These are phyloP conservation scores for Stephania yunnanensis DNA, from an alignment of 164 flowering plant genomes.

Conservation along the genomic window DNA sequence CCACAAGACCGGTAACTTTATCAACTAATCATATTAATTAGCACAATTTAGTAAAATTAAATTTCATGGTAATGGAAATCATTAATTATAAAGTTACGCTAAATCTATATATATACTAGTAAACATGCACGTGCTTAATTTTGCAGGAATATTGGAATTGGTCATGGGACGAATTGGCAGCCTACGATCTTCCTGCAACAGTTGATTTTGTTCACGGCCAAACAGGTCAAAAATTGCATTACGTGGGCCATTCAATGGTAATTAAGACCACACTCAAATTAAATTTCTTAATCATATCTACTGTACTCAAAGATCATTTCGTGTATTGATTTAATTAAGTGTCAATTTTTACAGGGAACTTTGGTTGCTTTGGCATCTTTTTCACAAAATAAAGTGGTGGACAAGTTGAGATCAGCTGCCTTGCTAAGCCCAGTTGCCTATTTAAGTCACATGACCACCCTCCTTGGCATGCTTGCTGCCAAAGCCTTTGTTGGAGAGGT, in stretches of 20 bases:
- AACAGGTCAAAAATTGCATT: slow-evolving; percentile 59
- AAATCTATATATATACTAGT: neutral
- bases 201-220: slow-evolving; percentile 33
- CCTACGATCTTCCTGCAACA: slow-evolving; percentile 48
- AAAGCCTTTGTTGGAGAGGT: slow-evolving; percentile 70
- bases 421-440: slow-evolving; percentile 81
- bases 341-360: slow-evolving; percentile 51
- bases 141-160: slow-evolving; percentile 63
- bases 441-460: slow-evolving; percentile 74
- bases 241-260: slow-evolving; percentile 72
- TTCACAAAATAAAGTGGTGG: slow-evolving; percentile 51
- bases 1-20: slow-evolving; percentile 25
- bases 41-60: neutral
- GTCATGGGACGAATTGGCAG: slow-evolving; percentile 77
- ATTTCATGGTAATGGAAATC: no score
- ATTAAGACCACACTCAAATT: neutral
- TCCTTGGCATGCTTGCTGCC: slow-evolving; percentile 56
- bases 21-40: neutral
- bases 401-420: slow-evolving; percentile 67
- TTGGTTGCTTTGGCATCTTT: slow-evolving; percentile 74
- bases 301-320: no score
- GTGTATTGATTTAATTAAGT: no score
- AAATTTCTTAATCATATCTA: no score
- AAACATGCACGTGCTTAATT: neutral
- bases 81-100: no score